phyloP scores from a whole-genome alignment of 179 eudicot genomes.

The Silene coronaria region DNA sequence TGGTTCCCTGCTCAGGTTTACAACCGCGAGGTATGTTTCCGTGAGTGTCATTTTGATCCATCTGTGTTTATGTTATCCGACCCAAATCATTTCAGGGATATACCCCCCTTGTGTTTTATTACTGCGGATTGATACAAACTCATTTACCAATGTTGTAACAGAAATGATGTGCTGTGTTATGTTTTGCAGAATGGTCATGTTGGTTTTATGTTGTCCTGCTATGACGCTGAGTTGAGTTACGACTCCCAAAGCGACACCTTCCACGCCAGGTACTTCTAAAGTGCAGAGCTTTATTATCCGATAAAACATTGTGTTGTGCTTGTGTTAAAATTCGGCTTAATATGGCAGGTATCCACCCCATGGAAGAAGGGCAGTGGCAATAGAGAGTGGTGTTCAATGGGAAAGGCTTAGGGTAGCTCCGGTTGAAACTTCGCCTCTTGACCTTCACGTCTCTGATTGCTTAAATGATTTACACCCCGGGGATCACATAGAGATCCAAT shows the following conservation, averaged over 20 bases:
- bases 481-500: slow-evolving; percentile 93
- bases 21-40: slow-evolving; percentile 64
- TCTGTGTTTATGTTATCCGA: not conserved
- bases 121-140: no score
- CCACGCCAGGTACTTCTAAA: slow-evolving; percentile 62
- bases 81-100: not conserved
- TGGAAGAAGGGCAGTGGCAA: slow-evolving; percentile 70
- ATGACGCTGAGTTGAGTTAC: slow-evolving; percentile 92
- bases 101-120: no score
- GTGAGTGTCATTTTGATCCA: no score
- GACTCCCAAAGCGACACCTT: slow-evolving; percentile 73
- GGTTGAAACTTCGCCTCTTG: slow-evolving; percentile 65
- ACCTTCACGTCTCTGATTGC: slow-evolving; percentile 74
- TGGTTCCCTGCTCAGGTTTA: slow-evolving; percentile 98
- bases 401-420: slow-evolving; percentile 80
- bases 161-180: not conserved
- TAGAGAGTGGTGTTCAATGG: slow-evolving; percentile 76
- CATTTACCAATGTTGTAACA: not conserved
- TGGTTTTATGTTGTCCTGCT: slow-evolving; percentile 93
- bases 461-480: slow-evolving; percentile 68
- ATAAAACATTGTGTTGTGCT: no score
- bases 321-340: not conserved
- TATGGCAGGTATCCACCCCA: slow-evolving; percentile 78
- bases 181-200: slow-evolving; percentile 84
- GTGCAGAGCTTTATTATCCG: no score